phyloP scores from a whole-genome alignment of 495 filamentous ascomycete species.

The Penicillium coprophilum region DNA sequence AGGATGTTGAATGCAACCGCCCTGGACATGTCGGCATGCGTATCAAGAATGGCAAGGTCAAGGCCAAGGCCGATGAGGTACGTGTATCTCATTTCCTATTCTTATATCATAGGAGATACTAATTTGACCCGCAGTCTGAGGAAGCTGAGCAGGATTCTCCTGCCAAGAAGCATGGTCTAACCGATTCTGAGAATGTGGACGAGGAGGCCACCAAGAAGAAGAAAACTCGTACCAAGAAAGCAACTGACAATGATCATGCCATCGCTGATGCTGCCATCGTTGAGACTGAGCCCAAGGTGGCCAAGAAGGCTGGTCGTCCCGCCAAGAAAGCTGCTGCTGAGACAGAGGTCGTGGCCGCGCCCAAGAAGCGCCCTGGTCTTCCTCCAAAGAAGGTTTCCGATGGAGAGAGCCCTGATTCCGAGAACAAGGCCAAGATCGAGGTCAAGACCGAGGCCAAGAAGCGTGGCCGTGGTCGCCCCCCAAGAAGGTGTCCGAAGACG shows the following conservation, averaged over 20 bases:
- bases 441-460: constrained; percentile 1
- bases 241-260: background rate
- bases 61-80: constrained; percentile 9
- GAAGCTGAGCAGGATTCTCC: constrained; percentile 25
- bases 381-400: constrained; percentile 26
- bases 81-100: background rate
- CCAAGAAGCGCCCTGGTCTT: constrained; percentile 25
- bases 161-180: constrained; percentile 22
- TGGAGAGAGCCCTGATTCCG: background rate
- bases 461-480: constrained; percentile 38
- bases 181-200: constrained; percentile 29
- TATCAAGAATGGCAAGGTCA: constrained; percentile 34
- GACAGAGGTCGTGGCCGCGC: constrained; percentile 6
- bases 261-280: background rate
- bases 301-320: background rate
- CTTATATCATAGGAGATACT: constrained; percentile 14
- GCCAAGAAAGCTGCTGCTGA: background rate
- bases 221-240: constrained; percentile 37
- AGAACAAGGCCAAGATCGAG: background rate
- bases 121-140: background rate
- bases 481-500: constrained; percentile 19
- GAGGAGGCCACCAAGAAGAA: constrained; percentile 26
- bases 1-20: constrained; percentile 71
- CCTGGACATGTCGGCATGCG: constrained; percentile 64
- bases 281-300: background rate